Percentiles rank a stretch among this genome's conserved stretches.
phyloP scores from a whole-genome alignment of 805 yeast species.

The Kluyveromyces aestuarii region DNA sequence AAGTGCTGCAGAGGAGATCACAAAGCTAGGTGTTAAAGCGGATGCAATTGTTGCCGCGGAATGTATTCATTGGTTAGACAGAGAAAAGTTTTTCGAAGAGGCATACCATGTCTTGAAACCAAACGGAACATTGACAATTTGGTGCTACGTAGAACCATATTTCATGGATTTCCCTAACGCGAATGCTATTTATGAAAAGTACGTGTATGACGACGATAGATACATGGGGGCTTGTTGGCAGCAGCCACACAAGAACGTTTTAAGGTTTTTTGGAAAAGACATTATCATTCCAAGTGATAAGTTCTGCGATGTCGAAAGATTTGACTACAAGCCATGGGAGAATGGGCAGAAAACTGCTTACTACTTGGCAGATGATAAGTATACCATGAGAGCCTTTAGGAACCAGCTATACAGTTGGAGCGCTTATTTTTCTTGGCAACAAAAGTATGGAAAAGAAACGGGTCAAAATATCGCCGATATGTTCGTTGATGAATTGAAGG shows the following conservation, averaged over 20 bases:
- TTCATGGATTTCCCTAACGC: conserved; percentile 46
- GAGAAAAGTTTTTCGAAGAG: conserved; percentile 40
- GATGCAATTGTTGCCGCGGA: conserved; percentile 64
- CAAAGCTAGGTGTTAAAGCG: conserved; percentile 12
- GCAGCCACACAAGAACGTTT: conserved; percentile 50
- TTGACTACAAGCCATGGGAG: conserved; percentile 25
- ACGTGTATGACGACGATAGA: conserved; percentile 36
- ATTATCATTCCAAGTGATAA: conserved; percentile 36
- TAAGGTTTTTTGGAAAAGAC: conserved; percentile 36
- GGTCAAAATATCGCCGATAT: conserved; percentile 40
- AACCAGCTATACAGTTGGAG: conserved; percentile 58
- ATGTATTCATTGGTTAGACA: conserved; percentile 69
- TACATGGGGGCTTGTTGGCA: conserved; percentile 63
- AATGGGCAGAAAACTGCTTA: conserved; percentile 21
- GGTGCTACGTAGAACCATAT: conserved; percentile 66
- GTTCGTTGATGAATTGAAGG: conserved; percentile 36
- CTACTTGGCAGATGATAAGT: conserved; percentile 33
- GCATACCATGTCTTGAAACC: conserved; percentile 41
- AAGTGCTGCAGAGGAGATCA: conserved; percentile 22
- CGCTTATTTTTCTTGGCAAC: conserved; percentile 51
- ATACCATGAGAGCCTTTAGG: conserved; percentile 37
- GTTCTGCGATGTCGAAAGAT: conserved; percentile 35
- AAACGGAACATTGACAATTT: conserved; percentile 58
- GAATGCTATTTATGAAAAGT: conserved; percentile 46
- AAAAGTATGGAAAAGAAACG: conserved; percentile 28